Percentiles rank a stretch among this genome's conserved stretches.
These are phyloP conservation scores for Fusarium subglutinans DNA, from an alignment of 2,329 filamentous ascomycete species.

Conservation along the genomic window DNA sequence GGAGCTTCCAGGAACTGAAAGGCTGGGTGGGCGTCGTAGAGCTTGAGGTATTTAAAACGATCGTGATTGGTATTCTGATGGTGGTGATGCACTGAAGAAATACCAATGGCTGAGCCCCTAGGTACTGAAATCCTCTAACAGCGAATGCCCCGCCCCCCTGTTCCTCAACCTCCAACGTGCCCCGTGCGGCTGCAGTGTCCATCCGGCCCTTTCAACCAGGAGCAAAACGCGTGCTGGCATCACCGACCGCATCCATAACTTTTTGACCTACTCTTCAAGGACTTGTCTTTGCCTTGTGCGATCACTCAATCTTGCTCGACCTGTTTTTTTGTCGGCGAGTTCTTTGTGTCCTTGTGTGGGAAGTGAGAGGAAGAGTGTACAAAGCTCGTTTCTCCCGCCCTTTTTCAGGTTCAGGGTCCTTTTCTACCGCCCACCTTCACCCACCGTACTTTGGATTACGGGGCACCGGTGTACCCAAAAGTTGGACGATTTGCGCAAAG, in stretches of 20 bases:
- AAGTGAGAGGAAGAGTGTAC: slow-evolving; percentile 22
- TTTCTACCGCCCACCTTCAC: slow-evolving; percentile 18
- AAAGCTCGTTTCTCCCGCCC: slow-evolving; percentile 25
- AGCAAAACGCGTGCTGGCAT: slow-evolving; percentile 48
- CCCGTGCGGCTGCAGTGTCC: slow-evolving; percentile 41
- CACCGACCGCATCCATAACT: slow-evolving; percentile 43
- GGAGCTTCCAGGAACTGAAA: slow-evolving; percentile 34
- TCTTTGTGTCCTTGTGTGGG: slow-evolving; percentile 20
- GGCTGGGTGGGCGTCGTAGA: slow-evolving; percentile 32
- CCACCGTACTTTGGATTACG: slow-evolving; percentile 27
- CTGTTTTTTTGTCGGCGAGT: slow-evolving; percentile 37
- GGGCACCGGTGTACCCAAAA: slow-evolving; percentile 30
- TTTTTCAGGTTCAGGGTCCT: slow-evolving; percentile 21
- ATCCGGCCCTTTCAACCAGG: slow-evolving; percentile 43
- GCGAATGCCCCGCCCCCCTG: slow-evolving; percentile 36
- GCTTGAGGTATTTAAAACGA: slow-evolving; percentile 11
- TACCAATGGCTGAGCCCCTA: slow-evolving; percentile 28
- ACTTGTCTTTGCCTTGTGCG: slow-evolving; percentile 32
- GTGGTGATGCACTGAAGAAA: not conserved
- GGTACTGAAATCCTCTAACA: slow-evolving; percentile 30
- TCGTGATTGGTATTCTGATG: slow-evolving; percentile 4
- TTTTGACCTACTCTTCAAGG: slow-evolving; percentile 34
- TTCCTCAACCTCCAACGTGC: slow-evolving; percentile 34
- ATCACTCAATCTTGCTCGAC: slow-evolving; percentile 33
- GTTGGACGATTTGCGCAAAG: slow-evolving; percentile 33